phyloP scores from a whole-genome alignment of 345 rosid genomes.

The Viola odorata region DNA sequence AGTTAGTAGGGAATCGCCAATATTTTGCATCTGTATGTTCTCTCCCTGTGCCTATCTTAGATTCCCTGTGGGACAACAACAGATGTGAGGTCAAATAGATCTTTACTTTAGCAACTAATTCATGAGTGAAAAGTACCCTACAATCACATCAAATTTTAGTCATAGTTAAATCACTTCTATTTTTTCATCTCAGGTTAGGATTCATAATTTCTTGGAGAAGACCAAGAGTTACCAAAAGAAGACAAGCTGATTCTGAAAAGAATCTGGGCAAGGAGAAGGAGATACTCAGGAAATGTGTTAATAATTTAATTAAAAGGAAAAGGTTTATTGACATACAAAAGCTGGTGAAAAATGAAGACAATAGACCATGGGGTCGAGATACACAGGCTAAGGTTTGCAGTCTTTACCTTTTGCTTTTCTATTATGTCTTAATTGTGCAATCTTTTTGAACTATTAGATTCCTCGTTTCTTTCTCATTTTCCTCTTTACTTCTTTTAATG shows the following conservation, averaged over 20 bases:
- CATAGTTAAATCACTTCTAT: no score
- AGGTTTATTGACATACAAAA: slow-evolving; percentile 57
- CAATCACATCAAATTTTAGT: no score
- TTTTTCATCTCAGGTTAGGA: slow-evolving; percentile 55
- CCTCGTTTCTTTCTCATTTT: not conserved
- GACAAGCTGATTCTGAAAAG: slow-evolving; percentile 38
- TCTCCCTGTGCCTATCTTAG: no score
- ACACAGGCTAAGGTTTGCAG: slow-evolving; percentile 77
- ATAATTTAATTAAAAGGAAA: slow-evolving; percentile 65
- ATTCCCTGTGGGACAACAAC: no score
- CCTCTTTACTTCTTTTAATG: not conserved
- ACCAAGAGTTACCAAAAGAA: slow-evolving; percentile 42
- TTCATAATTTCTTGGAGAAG: slow-evolving; percentile 73
- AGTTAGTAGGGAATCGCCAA: no score
- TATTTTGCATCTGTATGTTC: no score
- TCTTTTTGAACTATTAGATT: not conserved
- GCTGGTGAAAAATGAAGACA: slow-evolving; percentile 61
- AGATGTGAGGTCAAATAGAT: no score
- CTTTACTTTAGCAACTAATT: no score
- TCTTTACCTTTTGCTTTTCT: not conserved
- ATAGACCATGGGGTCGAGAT: slow-evolving; percentile 80
- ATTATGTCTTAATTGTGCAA: not conserved
- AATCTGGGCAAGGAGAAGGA: slow-evolving; percentile 47
- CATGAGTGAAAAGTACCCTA: no score
- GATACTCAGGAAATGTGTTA: slow-evolving; percentile 64